Evolutionary conservation across 2,329 filamentous ascomycete genomes (phyloP), one percentile per base, ranked within the genome.

Genomic region (Fusarium proliferatum): DNA sequence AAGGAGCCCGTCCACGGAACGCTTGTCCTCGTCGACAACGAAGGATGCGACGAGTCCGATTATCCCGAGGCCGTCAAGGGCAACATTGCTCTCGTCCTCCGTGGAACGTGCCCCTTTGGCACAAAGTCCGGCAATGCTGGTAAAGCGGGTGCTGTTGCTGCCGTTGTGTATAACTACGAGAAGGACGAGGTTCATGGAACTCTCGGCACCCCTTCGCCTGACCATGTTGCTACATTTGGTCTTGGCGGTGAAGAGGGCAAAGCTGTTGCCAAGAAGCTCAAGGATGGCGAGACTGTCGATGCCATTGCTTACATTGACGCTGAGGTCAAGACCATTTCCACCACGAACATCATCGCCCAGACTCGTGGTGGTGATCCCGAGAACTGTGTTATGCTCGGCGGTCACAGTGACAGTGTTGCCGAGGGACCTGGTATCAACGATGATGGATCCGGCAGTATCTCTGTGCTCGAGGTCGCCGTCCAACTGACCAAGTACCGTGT

Each of bases 381-480:
- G 39, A 91, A 92, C 82, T 90, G 89, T 75, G 88, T 92, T 51
- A 89, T 91, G 88, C 84, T 92, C 1, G 90, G 90, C 23, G 90
- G 86, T 4, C 90, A 92, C 82, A 90, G 86, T 39, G 90, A 92
- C 79, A 89, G 87, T 69, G 90, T 92, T 21, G 78, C 84, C 1
- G 90, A 88, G 58, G 90, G 91, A 2, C 90, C 90, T 2, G 93
- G 93, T 26, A 94, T 95, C 85, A 95, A 95, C 80, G 93, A 95
- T 75, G 92, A 95, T 77, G 93, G 93, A 52, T 91, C 90, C 6
- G 93, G 93, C 62, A 90, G 87, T 39, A 77, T 90, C 61, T 87
- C 88, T 1, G 82, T 92, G 9, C 86, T 92, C 43, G 90, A 92
- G 78, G 84, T 92, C 13, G 90, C 90, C 3, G 86, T 85, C 5